Percentiles rank a stretch among this genome's conserved stretches.
Conservation (phyloP, 257 asterid genomes). For the Plantago elongata region DNA sequence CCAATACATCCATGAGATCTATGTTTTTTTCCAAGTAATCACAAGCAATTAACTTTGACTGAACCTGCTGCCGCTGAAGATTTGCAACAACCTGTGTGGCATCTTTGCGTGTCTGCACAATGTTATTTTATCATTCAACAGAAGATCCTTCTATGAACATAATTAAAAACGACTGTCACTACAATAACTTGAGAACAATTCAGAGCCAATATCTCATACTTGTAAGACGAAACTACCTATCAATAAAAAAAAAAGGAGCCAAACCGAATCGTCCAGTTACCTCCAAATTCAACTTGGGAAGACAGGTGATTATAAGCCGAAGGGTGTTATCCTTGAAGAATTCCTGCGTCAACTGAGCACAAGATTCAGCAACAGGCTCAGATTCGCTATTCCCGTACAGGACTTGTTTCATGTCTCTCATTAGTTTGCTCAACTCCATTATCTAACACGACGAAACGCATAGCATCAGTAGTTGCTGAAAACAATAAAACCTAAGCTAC, state of each 20-base stretch:
- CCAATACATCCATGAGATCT: conserved; percentile 78
- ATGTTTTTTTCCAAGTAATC: conserved; percentile 88
- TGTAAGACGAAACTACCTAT: not conserved
- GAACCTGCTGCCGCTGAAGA: conserved; percentile 98
- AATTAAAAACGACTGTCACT: not conserved
- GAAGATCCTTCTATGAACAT: not conserved
- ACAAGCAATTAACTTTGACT: conserved; percentile 88
- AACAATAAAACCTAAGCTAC: not conserved
- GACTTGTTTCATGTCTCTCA: conserved; percentile 61
- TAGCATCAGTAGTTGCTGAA: no score
- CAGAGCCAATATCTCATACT: not conserved
- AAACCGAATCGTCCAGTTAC: conserved; percentile 27
- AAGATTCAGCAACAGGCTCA: conserved; percentile 84
- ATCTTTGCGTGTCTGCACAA: conserved; percentile 86
- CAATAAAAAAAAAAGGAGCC: no score
- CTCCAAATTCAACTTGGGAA: conserved; percentile 77
- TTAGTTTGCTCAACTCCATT: conserved; percentile 64
- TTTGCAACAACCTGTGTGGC: conserved; percentile 97
- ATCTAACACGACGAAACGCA: conserved; percentile 35
- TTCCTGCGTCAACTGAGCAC: conserved; percentile 81
- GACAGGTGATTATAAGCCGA: conserved; percentile 61
- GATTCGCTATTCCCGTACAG: conserved; percentile 89
- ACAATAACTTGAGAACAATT: not conserved
- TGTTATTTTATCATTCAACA: conserved; percentile 13
- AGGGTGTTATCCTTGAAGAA: conserved; percentile 78